These are phyloP conservation scores for Huntiella moniliformis DNA, from an alignment of 2,329 filamentous ascomycete genomes.

Conservation along the genomic window DNA sequence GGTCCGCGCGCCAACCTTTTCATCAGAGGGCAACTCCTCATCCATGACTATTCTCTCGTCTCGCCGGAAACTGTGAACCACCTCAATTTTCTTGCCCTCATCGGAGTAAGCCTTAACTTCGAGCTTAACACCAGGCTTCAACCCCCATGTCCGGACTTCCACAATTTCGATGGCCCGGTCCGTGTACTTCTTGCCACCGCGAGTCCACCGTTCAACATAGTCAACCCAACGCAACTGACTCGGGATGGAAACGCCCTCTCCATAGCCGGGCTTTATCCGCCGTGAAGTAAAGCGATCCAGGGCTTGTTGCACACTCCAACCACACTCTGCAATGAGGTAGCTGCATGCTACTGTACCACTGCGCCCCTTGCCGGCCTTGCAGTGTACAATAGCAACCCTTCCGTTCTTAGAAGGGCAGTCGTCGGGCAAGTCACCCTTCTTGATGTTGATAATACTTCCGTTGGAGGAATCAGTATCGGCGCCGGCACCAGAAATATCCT, in stretches of 20 bases:
- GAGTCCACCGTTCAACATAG: slow-evolving; percentile 77
- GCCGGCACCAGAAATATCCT: slow-evolving; percentile 13
- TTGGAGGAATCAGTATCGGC: neutral
- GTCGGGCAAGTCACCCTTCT: slow-evolving; percentile 6
- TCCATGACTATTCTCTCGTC: slow-evolving; percentile 54
- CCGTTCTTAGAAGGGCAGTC: slow-evolving; percentile 9
- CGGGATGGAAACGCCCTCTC: slow-evolving; percentile 76
- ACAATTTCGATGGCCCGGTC: slow-evolving; percentile 70
- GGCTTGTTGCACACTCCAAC: slow-evolving; percentile 34
- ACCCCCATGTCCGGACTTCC: slow-evolving; percentile 78
- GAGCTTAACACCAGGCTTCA: slow-evolving; percentile 75
- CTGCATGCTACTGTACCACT: slow-evolving; percentile 77
- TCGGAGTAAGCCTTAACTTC: slow-evolving; percentile 70
- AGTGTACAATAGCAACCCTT: slow-evolving; percentile 71
- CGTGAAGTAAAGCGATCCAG: slow-evolving; percentile 50
- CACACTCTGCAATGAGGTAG: slow-evolving; percentile 76
- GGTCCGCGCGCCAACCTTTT: slow-evolving; percentile 4
- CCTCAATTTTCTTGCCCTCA: slow-evolving; percentile 72
- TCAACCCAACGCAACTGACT: slow-evolving; percentile 75
- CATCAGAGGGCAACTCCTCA: slow-evolving; percentile 1
- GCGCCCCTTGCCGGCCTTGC: slow-evolving; percentile 89
- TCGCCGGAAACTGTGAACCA: slow-evolving; percentile 61
- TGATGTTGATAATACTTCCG: neutral
- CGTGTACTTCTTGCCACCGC: slow-evolving; percentile 56
- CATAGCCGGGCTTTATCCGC: slow-evolving; percentile 78